Evolutionary conservation across 176 grass and related monocot species (phyloP).

Genomic region (Aechmea fasciata): DNA sequence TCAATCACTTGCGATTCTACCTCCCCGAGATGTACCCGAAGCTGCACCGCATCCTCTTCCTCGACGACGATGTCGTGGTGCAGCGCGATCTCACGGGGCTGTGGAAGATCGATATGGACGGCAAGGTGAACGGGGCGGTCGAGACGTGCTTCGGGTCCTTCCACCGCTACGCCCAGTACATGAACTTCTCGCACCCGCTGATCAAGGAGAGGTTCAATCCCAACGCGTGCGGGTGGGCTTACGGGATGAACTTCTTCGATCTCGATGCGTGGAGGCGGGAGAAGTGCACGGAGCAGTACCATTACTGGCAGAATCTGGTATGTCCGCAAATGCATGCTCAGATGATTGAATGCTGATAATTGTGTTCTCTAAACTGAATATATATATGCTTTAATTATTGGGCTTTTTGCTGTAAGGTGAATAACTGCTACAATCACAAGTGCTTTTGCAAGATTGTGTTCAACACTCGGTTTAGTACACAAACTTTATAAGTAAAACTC

Average conservation of each 20-base stretch:
- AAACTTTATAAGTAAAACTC: too few relatives aligned
- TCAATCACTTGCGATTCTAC: conserved; percentile 93
- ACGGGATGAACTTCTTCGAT: conserved; percentile 98
- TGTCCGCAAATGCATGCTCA: neutral
- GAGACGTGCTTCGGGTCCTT: conserved; percentile 98
- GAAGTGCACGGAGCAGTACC: conserved; percentile 90
- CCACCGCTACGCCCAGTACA: conserved; percentile 90
- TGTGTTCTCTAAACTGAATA: too few relatives aligned
- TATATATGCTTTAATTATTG: too few relatives aligned
- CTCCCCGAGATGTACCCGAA: conserved; percentile 97
- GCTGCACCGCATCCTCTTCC: conserved; percentile 80
- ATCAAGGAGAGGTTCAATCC: conserved; percentile 89
- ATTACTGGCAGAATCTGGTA: conserved; percentile 99
- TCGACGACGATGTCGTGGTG: conserved; percentile 95
- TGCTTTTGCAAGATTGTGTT: too few relatives aligned
- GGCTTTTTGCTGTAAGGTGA: too few relatives aligned
- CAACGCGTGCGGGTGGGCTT: conserved; percentile 94
- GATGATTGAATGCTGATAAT: neutral
- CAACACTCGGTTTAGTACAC: too few relatives aligned
- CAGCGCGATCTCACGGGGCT: conserved; percentile 77
- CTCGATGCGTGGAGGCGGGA: conserved; percentile 88
- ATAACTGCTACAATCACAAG: too few relatives aligned
- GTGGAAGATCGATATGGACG: conserved; percentile 98
- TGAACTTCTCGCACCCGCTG: conserved; percentile 96
- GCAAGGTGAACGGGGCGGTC: conserved; percentile 96